A percentile compares a stretch with the other conserved stretches of the same genome.
Evolutionary conservation across 345 rosid species (phyloP).

Genomic region (Cardiospermum halicacabum): DNA sequence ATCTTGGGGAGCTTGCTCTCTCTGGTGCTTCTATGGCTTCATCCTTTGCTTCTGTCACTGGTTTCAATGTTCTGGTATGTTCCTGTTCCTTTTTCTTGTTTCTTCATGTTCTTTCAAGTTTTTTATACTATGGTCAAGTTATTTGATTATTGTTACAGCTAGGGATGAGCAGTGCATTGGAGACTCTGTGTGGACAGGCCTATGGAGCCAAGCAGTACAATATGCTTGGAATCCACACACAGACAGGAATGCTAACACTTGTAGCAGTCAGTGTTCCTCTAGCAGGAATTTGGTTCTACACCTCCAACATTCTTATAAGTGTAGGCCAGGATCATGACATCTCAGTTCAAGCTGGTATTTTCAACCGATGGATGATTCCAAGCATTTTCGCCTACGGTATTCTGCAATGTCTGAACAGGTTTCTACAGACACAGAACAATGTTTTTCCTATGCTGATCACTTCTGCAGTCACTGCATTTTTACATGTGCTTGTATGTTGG

Average conservation of each 20-base stretch:
- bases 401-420: slow-evolving; percentile 62
- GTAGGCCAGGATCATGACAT: slow-evolving; percentile 42
- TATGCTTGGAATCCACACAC: slow-evolving; percentile 62
- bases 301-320: slow-evolving; percentile 35
- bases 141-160: slow-evolving; percentile 23
- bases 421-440: slow-evolving; percentile 54
- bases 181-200: slow-evolving; percentile 66
- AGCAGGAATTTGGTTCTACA: slow-evolving; percentile 49
- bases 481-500: slow-evolving; percentile 41
- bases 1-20: slow-evolving; percentile 40
- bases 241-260: slow-evolving; percentile 61
- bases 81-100: background rate
- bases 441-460: slow-evolving; percentile 43
- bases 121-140: background rate
- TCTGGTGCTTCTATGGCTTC: slow-evolving; percentile 45
- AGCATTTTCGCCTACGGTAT: slow-evolving; percentile 46
- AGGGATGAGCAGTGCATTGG: slow-evolving; percentile 70
- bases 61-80: slow-evolving; percentile 40
- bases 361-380: slow-evolving; percentile 56
- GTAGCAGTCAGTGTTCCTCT: slow-evolving; percentile 41
- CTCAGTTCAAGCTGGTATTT: slow-evolving; percentile 34
- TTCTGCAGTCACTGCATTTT: slow-evolving; percentile 29
- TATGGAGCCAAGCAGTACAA: slow-evolving; percentile 62
- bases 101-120: background rate
- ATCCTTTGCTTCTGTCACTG: slow-evolving; percentile 43